Base-by-base conservation (phyloP, 257 asterid species). In the Verbena officinalis region DNA sequence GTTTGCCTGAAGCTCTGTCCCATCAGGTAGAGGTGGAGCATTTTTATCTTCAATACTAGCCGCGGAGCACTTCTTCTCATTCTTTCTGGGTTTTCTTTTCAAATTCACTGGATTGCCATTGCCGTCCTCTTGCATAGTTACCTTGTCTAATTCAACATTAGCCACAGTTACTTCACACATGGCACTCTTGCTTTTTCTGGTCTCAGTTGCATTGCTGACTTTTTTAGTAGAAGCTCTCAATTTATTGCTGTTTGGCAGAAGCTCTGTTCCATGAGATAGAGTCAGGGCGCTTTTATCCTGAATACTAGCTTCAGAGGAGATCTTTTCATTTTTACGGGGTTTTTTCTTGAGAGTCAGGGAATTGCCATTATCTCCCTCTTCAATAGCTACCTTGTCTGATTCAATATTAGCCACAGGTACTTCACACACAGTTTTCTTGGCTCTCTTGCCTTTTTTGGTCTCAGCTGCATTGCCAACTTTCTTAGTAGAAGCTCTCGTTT, bases 41-140 rank as follows among this genome's bases (percentile, higher is more conserved):
- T 61, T 68, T 53, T 55, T 53, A 63, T 71, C 78, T 39, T 53
- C 51, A 40, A 57, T 54, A 58, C 69, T 67, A 67, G 66, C 69
- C 59, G 51, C 69, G 62, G 69, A 34, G 24, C 61, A 34, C 15
- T 64, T 63, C 64, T 49, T 70, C 55, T 65, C 61, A 61, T 64
- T 62, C 64, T 61, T 65, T 57, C 55, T 62, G 27, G 67, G 59
- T 65, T 73, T 77, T 62, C 44, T 55, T 65, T 67, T 75, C 27
- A 17, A 45, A 53, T 59, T 43, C 16, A 38, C 20, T 30, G 70
- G 53, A 45, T 64, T 39, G 34, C 34, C 70, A 36, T 43, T 58
- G 5, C 22, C 54, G 50, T 43, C 76, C 56, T 72, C 83, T 52
- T 42, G 70, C 64, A 59, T 71, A 53, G n/a, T n/a, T n/a, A n/a